These are phyloP conservation scores for Lipomyces oligophaga DNA, from an alignment of 805 yeast genomes.

Conservation along the genomic window DNA sequence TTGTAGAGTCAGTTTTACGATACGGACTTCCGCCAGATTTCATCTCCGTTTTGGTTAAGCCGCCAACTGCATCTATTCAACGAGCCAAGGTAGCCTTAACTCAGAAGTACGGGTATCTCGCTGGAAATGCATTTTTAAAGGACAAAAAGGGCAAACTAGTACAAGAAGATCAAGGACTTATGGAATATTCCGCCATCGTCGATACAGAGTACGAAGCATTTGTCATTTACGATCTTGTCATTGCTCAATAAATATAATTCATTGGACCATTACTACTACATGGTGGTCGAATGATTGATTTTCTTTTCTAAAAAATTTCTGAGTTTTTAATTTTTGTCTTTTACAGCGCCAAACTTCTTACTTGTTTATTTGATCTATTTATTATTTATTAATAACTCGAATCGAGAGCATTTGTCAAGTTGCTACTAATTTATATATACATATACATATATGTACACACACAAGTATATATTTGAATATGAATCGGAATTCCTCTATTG, in stretches of 20 bases:
- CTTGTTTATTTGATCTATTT: neutral
- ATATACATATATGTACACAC: no score
- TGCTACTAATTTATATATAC: no score
- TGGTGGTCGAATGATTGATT: no score
- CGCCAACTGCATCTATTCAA: conserved; percentile 43
- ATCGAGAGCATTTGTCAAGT: no score
- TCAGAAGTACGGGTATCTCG: conserved; percentile 78
- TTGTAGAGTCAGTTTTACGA: conserved; percentile 89
- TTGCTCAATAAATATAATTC: conserved; percentile 8
- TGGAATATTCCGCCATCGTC: conserved; percentile 86
- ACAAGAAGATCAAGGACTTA: conserved; percentile 58
- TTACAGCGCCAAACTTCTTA: neutral
- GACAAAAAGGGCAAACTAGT: conserved; percentile 64
- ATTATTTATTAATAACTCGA: no score
- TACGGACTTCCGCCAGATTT: conserved; percentile 96
- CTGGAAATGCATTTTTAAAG: conserved; percentile 77
- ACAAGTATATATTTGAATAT: no score
- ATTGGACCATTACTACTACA: no score
- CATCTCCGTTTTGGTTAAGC: conserved; percentile 46
- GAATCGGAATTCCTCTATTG: no score
- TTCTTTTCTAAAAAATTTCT: neutral
- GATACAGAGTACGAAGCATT: conserved; percentile 97
- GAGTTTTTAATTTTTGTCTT: neutral
- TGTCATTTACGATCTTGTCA: conserved; percentile 64
- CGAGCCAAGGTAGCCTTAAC: conserved; percentile 68